Base-by-base conservation (phyloP, 2,329 filamentous ascomycete species). In the Fusarium coicis region DNA sequence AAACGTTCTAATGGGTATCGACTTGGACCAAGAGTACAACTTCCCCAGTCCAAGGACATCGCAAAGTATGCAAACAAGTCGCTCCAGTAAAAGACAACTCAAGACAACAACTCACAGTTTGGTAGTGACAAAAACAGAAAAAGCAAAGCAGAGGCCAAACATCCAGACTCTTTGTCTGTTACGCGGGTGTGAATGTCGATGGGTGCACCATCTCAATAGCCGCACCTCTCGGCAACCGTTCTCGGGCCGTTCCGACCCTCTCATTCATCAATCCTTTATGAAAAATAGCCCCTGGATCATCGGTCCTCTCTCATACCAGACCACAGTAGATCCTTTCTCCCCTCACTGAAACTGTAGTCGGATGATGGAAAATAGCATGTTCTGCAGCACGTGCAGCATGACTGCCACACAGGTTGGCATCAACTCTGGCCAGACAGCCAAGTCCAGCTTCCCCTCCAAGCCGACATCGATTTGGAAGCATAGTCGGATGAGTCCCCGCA, bases 321-420 rank as follows among this genome's bases (percentile, higher is more conserved):
- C 44, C 37, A 55, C 50, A 46, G 54, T 40, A 47, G 52, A 50
- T 63, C 56, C 28, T 47, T 54, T 42, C 70, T 71, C 61, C 71
- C 74, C 71, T 76, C 66, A 78, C 44, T 80, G 84, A 74, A 93
- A 92, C 72, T 89, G 87, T 77, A 93, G 81, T 71, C 90, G 86
- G 40, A 92, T 88, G 76, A 93, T 92, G 50, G 89, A 90, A 81
- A 93, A 92, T 63, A 93, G 81, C 91, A 93, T 93, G 79, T 92
- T 93, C 82, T 93, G 91, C 80, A 92, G 78, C 56, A 92, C 91
- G 76, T 93, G 91, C 79, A 92, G 82, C 83, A 89, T 90, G 28
- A 92, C 90, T 28, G 88, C 89, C 26, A 91, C 88, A 61, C 88
- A 89, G 7, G 91, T 91, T 23, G 91, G 91, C 76, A 93, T 80